A percentile compares a stretch with the other conserved stretches of the same genome.
phyloP scores from a whole-genome alignment of 129 eudicot species.

The Helianthus tuberosus region DNA sequence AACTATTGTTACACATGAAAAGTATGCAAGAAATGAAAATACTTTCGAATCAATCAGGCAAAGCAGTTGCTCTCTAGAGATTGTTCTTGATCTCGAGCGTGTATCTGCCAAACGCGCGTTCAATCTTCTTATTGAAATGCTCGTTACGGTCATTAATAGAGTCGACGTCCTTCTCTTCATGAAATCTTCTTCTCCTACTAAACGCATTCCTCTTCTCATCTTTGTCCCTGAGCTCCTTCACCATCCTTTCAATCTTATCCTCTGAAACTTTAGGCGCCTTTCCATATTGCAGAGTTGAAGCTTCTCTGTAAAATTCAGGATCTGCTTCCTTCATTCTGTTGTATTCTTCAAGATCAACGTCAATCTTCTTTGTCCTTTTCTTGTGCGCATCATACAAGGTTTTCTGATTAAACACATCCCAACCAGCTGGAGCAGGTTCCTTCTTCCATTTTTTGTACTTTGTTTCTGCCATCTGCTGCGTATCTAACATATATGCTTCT shows the following conservation, averaged over 20 bases:
- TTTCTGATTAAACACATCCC: constrained; percentile 98
- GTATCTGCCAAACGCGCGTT: constrained; percentile 94
- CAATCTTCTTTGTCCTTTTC: constrained; percentile 80
- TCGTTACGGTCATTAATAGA: constrained; percentile 97
- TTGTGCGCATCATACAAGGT: constrained; percentile 91
- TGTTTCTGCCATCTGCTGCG: constrained; percentile 78
- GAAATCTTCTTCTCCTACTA: constrained; percentile 92
- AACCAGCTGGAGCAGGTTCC: constrained; percentile 92
- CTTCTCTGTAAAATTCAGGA: constrained; percentile 94
- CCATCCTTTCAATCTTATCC: constrained; percentile 86
- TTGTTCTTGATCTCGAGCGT: constrained; percentile 96
- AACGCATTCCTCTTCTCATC: constrained; percentile 85
- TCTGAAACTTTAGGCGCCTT: constrained; percentile 86
- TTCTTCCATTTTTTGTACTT: constrained; percentile 98
- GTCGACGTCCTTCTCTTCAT: constrained; percentile 93
- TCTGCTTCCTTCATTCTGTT: constrained; percentile 88
- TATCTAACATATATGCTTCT: constrained; percentile 91
- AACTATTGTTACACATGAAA: constrained; percentile 5
- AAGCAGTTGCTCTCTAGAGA: constrained; percentile 98
- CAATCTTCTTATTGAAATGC: constrained; percentile 98
- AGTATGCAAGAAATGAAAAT: not conserved
- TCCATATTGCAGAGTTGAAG: constrained; percentile 97
- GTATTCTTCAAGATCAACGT: constrained; percentile 78
- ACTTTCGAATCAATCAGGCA: constrained; percentile 61
- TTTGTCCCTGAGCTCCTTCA: constrained; percentile 90